phyloP scores from a whole-genome alignment of 2,329 filamentous ascomycete species.

The Macrophomina pseudophaseolina region DNA sequence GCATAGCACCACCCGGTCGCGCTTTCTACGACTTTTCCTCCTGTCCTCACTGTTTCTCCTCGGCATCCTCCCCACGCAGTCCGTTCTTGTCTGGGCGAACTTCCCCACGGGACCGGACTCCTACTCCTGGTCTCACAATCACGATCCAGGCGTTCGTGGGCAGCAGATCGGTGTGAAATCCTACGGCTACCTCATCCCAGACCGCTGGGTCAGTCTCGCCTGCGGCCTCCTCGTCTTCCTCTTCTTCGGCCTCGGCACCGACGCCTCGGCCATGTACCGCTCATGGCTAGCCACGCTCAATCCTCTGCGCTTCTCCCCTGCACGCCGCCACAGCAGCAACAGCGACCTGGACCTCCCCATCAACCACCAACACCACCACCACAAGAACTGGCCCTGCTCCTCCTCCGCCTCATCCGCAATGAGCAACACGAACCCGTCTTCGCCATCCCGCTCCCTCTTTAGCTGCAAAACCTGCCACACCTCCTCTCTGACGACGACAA shows the following conservation, averaged over 20 bases:
- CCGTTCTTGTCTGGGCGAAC: constrained; percentile 53
- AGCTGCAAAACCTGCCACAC: constrained; percentile 10
- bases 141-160: constrained; percentile 57
- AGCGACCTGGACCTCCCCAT: no score
- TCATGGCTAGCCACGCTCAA: constrained; percentile 50
- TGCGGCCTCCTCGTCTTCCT: constrained; percentile 62
- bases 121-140: constrained; percentile 61
- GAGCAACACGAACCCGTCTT: background rate
- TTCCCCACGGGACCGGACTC: constrained; percentile 34
- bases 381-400: background rate
- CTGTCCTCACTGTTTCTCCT: constrained; percentile 59
- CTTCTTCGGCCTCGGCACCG: constrained; percentile 69
- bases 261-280: constrained; percentile 63
- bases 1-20: constrained; percentile 60
- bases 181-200: constrained; percentile 53
- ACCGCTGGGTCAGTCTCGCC: constrained; percentile 63
- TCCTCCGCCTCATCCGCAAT: background rate
- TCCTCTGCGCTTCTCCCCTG: constrained; percentile 31
- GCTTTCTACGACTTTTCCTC: constrained; percentile 66
- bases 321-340: background rate
- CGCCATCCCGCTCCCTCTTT: background rate
- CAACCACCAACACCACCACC: background rate
- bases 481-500: background rate
- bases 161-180: constrained; percentile 29
- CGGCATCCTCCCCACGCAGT: constrained; percentile 58